Conservation (phyloP, 2,329 filamentous ascomycete species). For the Clonostachys byssicola region DNA sequence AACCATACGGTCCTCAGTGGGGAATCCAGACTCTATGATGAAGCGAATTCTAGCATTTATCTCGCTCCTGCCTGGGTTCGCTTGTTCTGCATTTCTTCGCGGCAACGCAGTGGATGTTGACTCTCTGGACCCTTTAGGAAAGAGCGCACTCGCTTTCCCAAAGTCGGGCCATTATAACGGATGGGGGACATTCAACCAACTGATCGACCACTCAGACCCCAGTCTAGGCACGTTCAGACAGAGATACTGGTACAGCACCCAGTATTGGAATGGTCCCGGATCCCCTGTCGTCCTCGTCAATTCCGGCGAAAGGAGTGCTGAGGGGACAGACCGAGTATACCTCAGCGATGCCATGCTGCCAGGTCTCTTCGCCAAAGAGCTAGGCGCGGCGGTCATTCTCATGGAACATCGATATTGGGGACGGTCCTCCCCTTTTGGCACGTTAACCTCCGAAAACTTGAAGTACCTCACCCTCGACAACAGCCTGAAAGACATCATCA, state of each 20-base stretch:
- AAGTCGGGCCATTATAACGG: background rate
- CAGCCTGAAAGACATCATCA: slow-evolving; percentile 69
- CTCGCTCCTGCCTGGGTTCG: background rate
- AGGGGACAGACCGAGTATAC: slow-evolving; percentile 51
- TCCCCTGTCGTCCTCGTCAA: slow-evolving; percentile 71
- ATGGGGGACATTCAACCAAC: slow-evolving; percentile 39
- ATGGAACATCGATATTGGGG: slow-evolving; percentile 86
- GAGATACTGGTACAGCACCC: slow-evolving; percentile 77
- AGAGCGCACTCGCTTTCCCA: background rate
- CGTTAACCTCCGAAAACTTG: slow-evolving; percentile 62
- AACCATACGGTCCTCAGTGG: no score
- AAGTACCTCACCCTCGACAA: slow-evolving; percentile 78
- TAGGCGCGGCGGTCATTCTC: slow-evolving; percentile 68
- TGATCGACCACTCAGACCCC: slow-evolving; percentile 54
- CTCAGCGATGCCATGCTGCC: slow-evolving; percentile 70
- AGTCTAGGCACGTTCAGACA: slow-evolving; percentile 57
- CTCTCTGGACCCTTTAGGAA: background rate
- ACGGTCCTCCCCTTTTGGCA: slow-evolving; percentile 59
- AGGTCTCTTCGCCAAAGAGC: slow-evolving; percentile 60
- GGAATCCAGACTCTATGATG: no score
- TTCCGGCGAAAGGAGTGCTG: slow-evolving; percentile 59
- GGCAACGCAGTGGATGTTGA: background rate
- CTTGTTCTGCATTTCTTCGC: background rate
- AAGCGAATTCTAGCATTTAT: no score
- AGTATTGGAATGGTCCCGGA: slow-evolving; percentile 68